These are phyloP conservation scores for Pseudogymnoascus sp. DNA, from an alignment of 2,329 filamentous ascomycete genomes.

Conservation along the genomic window DNA sequence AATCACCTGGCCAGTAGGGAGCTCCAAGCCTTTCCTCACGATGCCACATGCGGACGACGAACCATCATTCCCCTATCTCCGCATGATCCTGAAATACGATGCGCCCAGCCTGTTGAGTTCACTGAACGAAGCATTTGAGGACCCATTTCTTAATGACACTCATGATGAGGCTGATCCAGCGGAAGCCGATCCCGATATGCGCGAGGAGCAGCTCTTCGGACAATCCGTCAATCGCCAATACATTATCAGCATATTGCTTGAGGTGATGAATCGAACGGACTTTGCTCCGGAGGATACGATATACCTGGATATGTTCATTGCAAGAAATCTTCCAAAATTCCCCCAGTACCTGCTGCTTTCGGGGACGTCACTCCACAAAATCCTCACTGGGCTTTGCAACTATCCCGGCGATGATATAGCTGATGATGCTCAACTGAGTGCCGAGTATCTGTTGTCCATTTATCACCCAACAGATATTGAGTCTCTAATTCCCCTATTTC, in stretches of 20 bases:
- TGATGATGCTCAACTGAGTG: slow-evolving; percentile 94
- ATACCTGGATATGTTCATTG: slow-evolving; percentile 97
- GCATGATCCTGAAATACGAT: slow-evolving; percentile 79
- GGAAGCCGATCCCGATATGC: slow-evolving; percentile 40
- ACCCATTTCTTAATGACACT: slow-evolving; percentile 81
- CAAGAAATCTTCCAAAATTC: slow-evolving; percentile 91
- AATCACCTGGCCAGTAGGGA: slow-evolving; percentile 65
- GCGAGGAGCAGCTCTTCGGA: slow-evolving; percentile 60
- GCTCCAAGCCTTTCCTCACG: slow-evolving; percentile 53
- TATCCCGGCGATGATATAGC: slow-evolving; percentile 74
- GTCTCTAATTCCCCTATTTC: slow-evolving; percentile 68
- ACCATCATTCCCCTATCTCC: slow-evolving; percentile 77
- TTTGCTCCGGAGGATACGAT: slow-evolving; percentile 79
- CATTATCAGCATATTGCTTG: slow-evolving; percentile 79
- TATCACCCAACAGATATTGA: slow-evolving; percentile 83
- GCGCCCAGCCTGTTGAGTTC: slow-evolving; percentile 89
- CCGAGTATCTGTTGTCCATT: slow-evolving; percentile 86
- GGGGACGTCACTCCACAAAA: slow-evolving; percentile 73
- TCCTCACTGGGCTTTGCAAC: slow-evolving; percentile 74
- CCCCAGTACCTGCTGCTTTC: slow-evolving; percentile 90
- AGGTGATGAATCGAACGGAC: slow-evolving; percentile 73
- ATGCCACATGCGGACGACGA: slow-evolving; percentile 49
- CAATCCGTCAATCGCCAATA: slow-evolving; percentile 83
- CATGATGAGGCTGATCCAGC: slow-evolving; percentile 55
- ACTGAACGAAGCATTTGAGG: slow-evolving; percentile 94